Base-by-base conservation (phyloP, 2,329 filamentous ascomycete genomes). In the Coniella lustricola region DNA sequence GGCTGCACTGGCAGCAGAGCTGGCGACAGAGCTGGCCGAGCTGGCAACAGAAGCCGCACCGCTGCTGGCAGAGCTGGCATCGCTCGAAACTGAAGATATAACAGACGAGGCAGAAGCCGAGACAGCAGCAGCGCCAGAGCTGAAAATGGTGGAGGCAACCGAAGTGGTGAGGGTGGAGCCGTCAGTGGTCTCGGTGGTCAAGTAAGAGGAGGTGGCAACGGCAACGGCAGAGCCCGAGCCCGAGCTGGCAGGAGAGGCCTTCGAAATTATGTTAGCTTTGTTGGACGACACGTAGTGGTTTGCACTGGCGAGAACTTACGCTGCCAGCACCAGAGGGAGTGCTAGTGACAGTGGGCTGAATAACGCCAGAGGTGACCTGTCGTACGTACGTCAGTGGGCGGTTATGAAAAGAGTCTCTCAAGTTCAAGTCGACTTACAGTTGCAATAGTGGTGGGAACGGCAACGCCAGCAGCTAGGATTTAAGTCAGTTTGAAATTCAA, bases 181-280 rank as follows among this genome's bases (percentile, higher is more conserved):
- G 41, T 60, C 67, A 37, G 64, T 65, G 43, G 59, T 60, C 42
- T 66, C 60, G 31, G 65, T 48, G 36, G 64, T 65, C 52, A 61
- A 67, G 55, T 64, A 62, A 42, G 67, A 59, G 52, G 63, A 69
- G 41, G 68, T 69, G 32, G 64, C 61, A 50, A 60, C 49, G 37
- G 59, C 56, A 35, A 59, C 58, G 39, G 45, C 50, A 49, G 54
- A 52, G 31, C 38, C 32, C 5, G 25, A 29, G 22, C 38, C 38
- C 22, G 38, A n/a, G n/a, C 38, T 41, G 38, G 8, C 36, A 32
- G 46, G 20, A 40, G 25, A 35, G 21, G 25, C 29, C 44, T 46
- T 29, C 25, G 13, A 38, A 32, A 14, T 13, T 10, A n/a, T 20
- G 44, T 46, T 25, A 46, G 44, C 25, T 31, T 31, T 3, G 31